Conservation (phyloP, 768 basidiomycete species). For the Cystoderma amianthinum region DNA sequence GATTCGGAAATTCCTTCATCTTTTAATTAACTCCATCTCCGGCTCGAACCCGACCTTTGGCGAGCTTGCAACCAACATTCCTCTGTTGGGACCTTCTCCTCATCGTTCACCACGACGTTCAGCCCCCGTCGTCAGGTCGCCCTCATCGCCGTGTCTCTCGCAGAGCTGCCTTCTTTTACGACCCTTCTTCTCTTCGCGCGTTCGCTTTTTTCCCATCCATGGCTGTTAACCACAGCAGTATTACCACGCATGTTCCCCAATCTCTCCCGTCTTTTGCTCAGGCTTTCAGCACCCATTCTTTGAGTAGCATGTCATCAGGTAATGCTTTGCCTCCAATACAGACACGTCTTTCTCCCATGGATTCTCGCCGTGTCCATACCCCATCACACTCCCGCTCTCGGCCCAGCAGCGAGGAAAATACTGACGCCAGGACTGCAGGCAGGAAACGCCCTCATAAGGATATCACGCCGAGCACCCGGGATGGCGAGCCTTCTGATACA, state of each 20-base stretch:
- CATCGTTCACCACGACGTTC: conserved; percentile 7
- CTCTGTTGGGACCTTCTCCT: conserved; percentile 3
- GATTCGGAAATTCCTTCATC: conserved; percentile 15
- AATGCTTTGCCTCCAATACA: conserved; percentile 68
- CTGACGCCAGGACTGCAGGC: conserved; percentile 13
- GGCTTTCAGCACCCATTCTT: conserved; percentile 57
- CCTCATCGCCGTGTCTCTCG: conserved; percentile 6
- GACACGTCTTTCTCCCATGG: conserved; percentile 24
- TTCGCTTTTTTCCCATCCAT: conserved; percentile 16
- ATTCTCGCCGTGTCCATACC: conserved; percentile 25
- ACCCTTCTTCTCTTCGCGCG: conserved; percentile 4
- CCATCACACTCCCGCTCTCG: conserved; percentile 18
- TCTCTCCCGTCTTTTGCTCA: conserved; percentile 77
- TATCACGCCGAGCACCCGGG: conserved; percentile 20
- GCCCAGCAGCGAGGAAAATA: conserved; percentile 21
- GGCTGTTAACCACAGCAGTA: conserved; percentile 33
- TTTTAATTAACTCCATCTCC: conserved; percentile 16
- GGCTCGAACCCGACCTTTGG: conserved; percentile 5
- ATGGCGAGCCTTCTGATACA: conserved; percentile 31
- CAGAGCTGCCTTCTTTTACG: conserved; percentile 4
- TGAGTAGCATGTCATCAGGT: conserved; percentile 34
- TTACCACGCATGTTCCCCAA: conserved; percentile 45
- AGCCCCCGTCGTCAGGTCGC: conserved; percentile 1
- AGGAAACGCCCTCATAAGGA: conserved; percentile 44
- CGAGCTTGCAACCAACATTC: conserved; percentile 11